These are phyloP conservation scores for Kluyveromyces marxianus DNA, from an alignment of 1,139 yeast species.

Conservation along the genomic window DNA sequence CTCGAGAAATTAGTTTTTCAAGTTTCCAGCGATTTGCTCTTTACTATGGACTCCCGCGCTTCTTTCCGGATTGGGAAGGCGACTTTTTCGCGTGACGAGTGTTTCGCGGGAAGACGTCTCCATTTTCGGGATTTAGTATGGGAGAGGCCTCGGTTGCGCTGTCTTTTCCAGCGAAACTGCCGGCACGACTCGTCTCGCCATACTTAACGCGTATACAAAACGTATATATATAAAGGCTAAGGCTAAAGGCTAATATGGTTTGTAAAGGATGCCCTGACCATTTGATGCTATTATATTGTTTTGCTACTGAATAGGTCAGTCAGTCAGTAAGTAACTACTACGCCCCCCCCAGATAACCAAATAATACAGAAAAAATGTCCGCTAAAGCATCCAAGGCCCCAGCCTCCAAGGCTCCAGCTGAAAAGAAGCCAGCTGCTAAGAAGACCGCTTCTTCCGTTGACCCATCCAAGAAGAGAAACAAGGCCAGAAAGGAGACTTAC, in stretches of 20 bases:
- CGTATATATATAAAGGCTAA: not conserved
- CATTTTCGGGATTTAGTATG: not conserved
- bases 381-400: slow-evolving; percentile 98
- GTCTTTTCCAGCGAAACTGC: not conserved
- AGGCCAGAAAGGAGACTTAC: slow-evolving; percentile 98
- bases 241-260: not conserved
- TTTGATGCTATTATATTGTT: too few species aligned
- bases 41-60: slow-evolving; percentile 47
- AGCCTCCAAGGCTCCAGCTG: slow-evolving; percentile 98
- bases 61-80: slow-evolving; percentile 44
- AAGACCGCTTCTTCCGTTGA: slow-evolving; percentile 71
- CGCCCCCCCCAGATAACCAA: slow-evolving; percentile 7
- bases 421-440: slow-evolving; percentile 95
- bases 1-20: slow-evolving; percentile 41
- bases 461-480: slow-evolving; percentile 88
- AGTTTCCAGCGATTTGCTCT: slow-evolving; percentile 47
- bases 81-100: slow-evolving; percentile 32
- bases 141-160: not conserved
- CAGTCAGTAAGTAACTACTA: not conserved
- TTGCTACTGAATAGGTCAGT: not conserved
- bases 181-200: not conserved
- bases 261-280: not conserved
- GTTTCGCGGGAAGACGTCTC: too few species aligned
- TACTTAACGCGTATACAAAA: too few species aligned
- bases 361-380: slow-evolving; percentile 53